phyloP scores from a whole-genome alignment of 208 protist genomes.

The Trypanosoma melophagium region DNA sequence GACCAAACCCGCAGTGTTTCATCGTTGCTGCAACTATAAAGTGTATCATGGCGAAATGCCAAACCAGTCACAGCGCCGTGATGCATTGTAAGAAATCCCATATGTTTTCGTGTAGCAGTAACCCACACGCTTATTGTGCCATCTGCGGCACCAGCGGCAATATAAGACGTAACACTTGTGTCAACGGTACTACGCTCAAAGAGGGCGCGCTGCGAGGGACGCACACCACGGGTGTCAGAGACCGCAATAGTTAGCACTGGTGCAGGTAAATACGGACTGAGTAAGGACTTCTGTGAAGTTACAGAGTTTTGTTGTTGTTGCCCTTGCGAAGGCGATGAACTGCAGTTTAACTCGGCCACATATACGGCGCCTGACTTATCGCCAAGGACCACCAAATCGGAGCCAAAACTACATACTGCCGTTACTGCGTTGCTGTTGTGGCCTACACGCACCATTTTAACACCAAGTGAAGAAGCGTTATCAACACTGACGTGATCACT shows the following conservation, averaged over 20 bases:
- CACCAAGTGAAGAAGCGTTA: neutral
- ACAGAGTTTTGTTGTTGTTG: too few relatives aligned
- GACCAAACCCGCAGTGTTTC: constrained; percentile 87
- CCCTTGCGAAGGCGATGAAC: neutral
- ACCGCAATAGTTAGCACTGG: constrained; percentile 75
- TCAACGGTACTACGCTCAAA: constrained; percentile 86
- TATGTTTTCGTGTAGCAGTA: constrained; percentile 52
- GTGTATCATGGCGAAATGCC: constrained; percentile 72
- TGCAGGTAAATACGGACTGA: constrained; percentile 59
- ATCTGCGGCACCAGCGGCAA: constrained; percentile 72
- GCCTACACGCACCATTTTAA: constrained; percentile 46
- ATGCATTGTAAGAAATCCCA: constrained; percentile 85
- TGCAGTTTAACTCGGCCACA: constrained; percentile 37
- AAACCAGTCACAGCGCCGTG: constrained; percentile 83
- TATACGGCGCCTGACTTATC: constrained; percentile 89
- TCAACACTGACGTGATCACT: neutral
- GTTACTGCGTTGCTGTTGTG: constrained; percentile 89
- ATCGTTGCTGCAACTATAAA: constrained; percentile 77
- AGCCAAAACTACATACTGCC: constrained; percentile 67
- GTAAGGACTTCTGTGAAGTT: constrained; percentile 31
- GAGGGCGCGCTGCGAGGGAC: constrained; percentile 58
- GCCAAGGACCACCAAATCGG: constrained; percentile 66
- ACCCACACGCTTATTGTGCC: constrained; percentile 86
- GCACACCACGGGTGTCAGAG: constrained; percentile 69
- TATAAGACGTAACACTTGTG: constrained; percentile 75